Base-by-base conservation (phyloP, 148 eudicot genomes). In the Rhododendron vialii region DNA sequence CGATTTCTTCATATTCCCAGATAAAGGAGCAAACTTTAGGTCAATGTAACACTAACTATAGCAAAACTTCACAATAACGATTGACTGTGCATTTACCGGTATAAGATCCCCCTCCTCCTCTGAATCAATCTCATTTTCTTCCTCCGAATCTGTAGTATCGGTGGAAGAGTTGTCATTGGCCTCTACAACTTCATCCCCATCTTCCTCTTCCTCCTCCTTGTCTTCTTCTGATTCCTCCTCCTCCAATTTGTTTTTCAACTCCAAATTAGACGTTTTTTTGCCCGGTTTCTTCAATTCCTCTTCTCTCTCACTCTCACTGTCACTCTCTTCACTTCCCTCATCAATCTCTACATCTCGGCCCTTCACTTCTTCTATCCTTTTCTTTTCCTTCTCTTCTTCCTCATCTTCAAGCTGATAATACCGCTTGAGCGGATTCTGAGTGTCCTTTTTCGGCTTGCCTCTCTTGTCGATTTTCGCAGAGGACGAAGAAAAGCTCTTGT, bases 401-500 rank as follows among this genome's bases (percentile, higher is more conserved):
- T 86, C 89, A 1, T 85, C 94, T 57, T 91, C 94, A 50, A 91
- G 82, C n/a, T 88, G 93, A 78, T 95, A 96, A 71, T 93, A 93
- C 7, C 91, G 91, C 3, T 79, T 84, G 51, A 95, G 95, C 30
- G 91, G 88, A 47, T 89, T 90, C 45, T 88, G 88, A n/a, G 86
- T 48, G 47, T 89, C 85, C 82, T 89, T 90, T 71, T 81, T 93
- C 1, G 35, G 85, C 67, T 91, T 95, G 7, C 99, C 99, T 10
- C 98, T 86, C 94, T 95, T 96, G 55, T 96, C 99, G 0, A 92
- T 86, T 24, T 82, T 89, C 33, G 96, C 94, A 13, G 93, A 86
- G 0, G 98, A 94, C 1, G 91, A 38, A 24, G 90, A 82, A 87
- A 96, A 96, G 6, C 84, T 90, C 84, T 92, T 92, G 75, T 95